Base-by-base conservation (phyloP, 2,329 filamentous ascomycete species). In the Fusarium sp. region DNA sequence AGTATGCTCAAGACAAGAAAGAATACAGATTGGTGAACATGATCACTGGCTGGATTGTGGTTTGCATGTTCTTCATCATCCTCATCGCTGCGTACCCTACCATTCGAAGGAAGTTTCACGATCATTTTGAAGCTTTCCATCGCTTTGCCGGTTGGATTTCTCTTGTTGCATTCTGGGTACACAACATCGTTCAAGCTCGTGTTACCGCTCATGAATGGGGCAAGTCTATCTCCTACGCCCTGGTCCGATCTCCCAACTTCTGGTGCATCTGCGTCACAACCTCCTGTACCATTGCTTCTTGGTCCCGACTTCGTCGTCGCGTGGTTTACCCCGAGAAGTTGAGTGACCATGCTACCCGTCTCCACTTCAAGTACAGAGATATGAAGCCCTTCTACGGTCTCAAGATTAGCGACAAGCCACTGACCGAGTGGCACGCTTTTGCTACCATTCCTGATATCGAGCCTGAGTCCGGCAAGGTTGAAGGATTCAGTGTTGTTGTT, bases 391-490 rank as follows among this genome's bases (percentile, higher is more conserved):
- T 63, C 20, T 63, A 63, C 7, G 60, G 60, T 1, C 58, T 63
- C n/a, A 63, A 63, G n/a, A 63, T 63, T 4, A 63, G 60, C n/a
- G 60, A 63, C 4, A 63, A 63, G 42, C 60, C 60, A 2, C 13
- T 63, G 28, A 63, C 58, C 0, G 60, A 63, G 1, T 63, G 60
- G 60, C 60, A 63, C 6, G 60, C 60, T 1, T 63, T 63, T 37
- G 60, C 60, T 30, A 63, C 60, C 1, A 63, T 63, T 8, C 60
- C 60, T 0, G 58, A 63, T 26, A 57, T 63, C 1, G 60, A 63
- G 8, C 58, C 60, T 1, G 60, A 63, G 37, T 63, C 60, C 20
- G 58, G 60, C 6, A 57, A 57, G 2, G 37, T 63, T 1, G 34
- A 63, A 11, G 60, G 60, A 0, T 63, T 63, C 6, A 63, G 60